Percentiles rank a stretch among this genome's conserved stretches.
Evolutionary conservation across 371 early-diverging fungal genomes (phyloP).

Genomic region (Entomophthora muscae): DNA sequence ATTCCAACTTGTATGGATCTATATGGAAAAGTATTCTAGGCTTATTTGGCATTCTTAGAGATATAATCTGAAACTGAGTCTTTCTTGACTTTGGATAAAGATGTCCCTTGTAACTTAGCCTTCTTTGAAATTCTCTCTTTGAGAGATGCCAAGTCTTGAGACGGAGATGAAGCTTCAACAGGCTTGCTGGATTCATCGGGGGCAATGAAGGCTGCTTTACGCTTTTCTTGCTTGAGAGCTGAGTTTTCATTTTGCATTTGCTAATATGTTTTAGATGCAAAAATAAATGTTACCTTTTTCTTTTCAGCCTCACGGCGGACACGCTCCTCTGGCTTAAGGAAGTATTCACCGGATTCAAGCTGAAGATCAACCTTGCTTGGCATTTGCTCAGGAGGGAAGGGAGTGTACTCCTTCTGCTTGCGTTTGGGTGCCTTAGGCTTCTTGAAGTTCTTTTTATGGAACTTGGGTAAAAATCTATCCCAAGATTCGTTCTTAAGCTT

Average conservation of each 20-base stretch:
- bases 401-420: slow-evolving; percentile 51
- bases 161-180: not conserved
- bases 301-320: slow-evolving; percentile 30
- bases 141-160: not conserved
- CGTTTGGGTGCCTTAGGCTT: slow-evolving; percentile 41
- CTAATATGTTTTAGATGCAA: slow-evolving; percentile 10
- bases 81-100: not conserved
- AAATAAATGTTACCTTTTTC: slow-evolving; percentile 27
- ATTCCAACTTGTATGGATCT: too few relatives aligned
- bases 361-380: slow-evolving; percentile 81
- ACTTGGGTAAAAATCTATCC: slow-evolving; percentile 97
- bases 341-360: slow-evolving; percentile 92
- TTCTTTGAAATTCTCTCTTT: not conserved
- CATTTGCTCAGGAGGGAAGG: slow-evolving; percentile 79
- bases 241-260: slow-evolving; percentile 37
- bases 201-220: slow-evolving; percentile 51
- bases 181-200: slow-evolving; percentile 35
- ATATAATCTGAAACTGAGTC: not conserved
- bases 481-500: slow-evolving; percentile 90
- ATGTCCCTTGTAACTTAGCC: not conserved
- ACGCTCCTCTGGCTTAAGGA: slow-evolving; percentile 53
- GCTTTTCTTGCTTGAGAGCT: slow-evolving; percentile 33
- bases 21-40: too few relatives aligned
- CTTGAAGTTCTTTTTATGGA: slow-evolving; percentile 84
- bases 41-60: not conserved